A percentile compares a stretch with the other conserved stretches of the same genome.
Conservation (phyloP, 2,329 filamentous ascomycete genomes). For the Clonostachys solani region DNA sequence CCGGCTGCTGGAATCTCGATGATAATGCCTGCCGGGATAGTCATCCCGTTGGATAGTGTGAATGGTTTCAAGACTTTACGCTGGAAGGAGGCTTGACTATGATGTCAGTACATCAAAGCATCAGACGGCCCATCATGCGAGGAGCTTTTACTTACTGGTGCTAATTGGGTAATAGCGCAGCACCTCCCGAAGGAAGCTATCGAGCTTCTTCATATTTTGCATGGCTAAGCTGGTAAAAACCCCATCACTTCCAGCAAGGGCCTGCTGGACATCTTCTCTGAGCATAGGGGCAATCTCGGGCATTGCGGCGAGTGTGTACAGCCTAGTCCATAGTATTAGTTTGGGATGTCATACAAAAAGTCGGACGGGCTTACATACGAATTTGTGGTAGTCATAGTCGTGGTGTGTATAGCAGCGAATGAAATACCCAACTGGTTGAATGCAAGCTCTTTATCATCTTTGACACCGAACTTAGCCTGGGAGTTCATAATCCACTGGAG, state of each 20-base stretch:
- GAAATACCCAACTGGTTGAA: conserved; percentile 35
- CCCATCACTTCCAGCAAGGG: conserved; percentile 24
- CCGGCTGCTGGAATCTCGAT: conserved; percentile 33
- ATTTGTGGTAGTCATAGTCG: conserved; percentile 37
- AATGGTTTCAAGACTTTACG: conserved; percentile 46
- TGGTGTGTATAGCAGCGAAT: conserved; percentile 49
- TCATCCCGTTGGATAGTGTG: conserved; percentile 49
- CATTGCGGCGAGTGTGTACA: conserved; percentile 46
- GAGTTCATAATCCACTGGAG: conserved; percentile 40
- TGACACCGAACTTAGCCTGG: conserved; percentile 22
- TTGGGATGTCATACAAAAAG: not conserved
- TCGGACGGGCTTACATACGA: conserved; percentile 18
- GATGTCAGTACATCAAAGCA: not conserved
- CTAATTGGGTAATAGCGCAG: conserved; percentile 21
- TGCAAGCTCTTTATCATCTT: conserved; percentile 28
- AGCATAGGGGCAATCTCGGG: conserved; percentile 46
- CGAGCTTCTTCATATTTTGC: conserved; percentile 30
- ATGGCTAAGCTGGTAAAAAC: conserved; percentile 27
- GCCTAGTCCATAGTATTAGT: conserved; percentile 13
- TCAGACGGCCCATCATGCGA: not conserved
- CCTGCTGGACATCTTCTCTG: conserved; percentile 41
- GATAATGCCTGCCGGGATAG: conserved; percentile 36
- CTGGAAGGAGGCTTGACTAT: conserved; percentile 32
- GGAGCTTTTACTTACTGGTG: conserved; percentile 19
- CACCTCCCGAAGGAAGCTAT: conserved; percentile 33